Evolutionary conservation across 148 eudicot species (phyloP).

Genomic region (Euryodendron excelsum): DNA sequence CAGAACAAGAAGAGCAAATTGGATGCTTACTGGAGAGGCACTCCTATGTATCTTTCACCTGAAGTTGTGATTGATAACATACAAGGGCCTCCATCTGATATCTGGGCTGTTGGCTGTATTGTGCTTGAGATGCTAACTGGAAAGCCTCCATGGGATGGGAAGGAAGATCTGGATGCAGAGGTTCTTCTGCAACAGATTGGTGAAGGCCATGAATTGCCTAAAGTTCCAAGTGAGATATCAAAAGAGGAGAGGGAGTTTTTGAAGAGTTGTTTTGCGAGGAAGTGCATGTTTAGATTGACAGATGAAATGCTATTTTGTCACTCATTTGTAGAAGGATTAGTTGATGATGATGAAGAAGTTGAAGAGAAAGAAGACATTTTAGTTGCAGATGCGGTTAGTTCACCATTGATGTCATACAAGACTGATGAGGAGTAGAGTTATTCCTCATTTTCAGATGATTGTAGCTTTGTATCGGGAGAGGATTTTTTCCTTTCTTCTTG

Average conservation of each 20-base stretch:
- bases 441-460: constrained; percentile 16
- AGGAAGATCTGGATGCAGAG: constrained; percentile 18
- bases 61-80: constrained; percentile 33
- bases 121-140: constrained; percentile 55
- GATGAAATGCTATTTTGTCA: constrained; percentile 46
- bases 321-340: constrained; percentile 34
- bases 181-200: constrained; percentile 24
- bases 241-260: constrained; percentile 33
- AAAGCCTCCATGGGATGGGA: constrained; percentile 32
- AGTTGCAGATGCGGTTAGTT: constrained; percentile 13
- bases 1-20: constrained; percentile 27
- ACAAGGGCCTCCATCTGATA: constrained; percentile 40
- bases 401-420: constrained; percentile 13
- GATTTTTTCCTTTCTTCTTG: constrained; percentile 4
- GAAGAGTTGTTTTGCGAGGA: constrained; percentile 42
- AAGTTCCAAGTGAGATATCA: constrained; percentile 27
- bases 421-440: constrained; percentile 28
- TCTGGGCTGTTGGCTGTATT: constrained; percentile 52
- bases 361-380: constrained; percentile 15
- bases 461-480: constrained; percentile 13
- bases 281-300: constrained; percentile 31
- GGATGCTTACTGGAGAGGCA: constrained; percentile 38
- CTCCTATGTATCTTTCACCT: constrained; percentile 41
- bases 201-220: constrained; percentile 17
- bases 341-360: constrained; percentile 21